Evolutionary conservation across 345 rosid genomes (phyloP), one percentile per base, ranked within the genome.

Genomic region (Eucalyptus melliodora): DNA sequence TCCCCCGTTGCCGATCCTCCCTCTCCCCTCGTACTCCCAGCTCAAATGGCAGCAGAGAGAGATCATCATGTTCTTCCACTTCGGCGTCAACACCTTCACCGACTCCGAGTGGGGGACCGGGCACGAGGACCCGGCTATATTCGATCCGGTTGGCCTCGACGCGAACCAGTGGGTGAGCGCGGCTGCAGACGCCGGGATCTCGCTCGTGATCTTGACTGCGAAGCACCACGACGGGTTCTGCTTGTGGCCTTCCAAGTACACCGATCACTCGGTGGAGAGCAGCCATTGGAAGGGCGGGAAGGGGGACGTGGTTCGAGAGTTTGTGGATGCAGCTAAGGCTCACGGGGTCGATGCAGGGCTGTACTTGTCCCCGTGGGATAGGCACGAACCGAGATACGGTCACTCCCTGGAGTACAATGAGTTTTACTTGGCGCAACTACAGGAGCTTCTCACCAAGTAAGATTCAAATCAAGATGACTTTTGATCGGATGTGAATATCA

Each of bases 141-240:
- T 96, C 92, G 51, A 94, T 69, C 98, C 97, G 1, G 87, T 60
- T 0, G 93, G 93, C 27, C 94, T 96, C 31, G 19, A 95, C 56
- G 90, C 96, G 3, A 81, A 47, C 86, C 97, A 96, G 89, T 96
- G 98, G 98, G 93, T 92, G 16, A 83, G 69, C 42, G 42, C 92
- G 7, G 96, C 98, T 2, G 91, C 91, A 9, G 96, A 91, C 37
- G 95, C 97, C 1, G 95, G 98, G 24, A 49, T 94, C 44, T 92
- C 94, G 21, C 94, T 96, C 16, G 47, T 96, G 92, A 95, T 96
- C 62, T 91, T 95, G 9, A 96, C 98, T 1, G 98, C 97, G 2
- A 96, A 96, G 92, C 98, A 96, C 92, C 97, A 96, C 47, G 98
- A 96, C 15, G 98, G 98, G 10, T 96, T 96, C 86, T 96, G 98